Conservation (phyloP, 1,284 basidiomycete genomes). For the Hemileccinum hortonii region DNA sequence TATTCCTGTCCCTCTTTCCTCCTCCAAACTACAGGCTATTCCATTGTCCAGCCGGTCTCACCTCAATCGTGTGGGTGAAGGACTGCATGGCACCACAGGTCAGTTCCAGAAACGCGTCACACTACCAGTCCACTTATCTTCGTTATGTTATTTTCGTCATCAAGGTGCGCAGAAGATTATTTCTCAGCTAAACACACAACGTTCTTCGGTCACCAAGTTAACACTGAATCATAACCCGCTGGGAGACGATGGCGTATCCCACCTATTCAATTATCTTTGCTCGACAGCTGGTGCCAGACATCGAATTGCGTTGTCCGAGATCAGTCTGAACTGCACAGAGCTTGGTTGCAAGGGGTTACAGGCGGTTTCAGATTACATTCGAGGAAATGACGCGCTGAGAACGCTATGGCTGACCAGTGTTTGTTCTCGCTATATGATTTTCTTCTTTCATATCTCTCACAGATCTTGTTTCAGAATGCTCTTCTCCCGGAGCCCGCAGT, state of each 20-base stretch:
- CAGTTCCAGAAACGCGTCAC: not conserved
- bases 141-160: not conserved
- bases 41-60: constrained; percentile 20
- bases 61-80: constrained; percentile 20
- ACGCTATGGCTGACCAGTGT: constrained; percentile 58
- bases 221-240: constrained; percentile 58
- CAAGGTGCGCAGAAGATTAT: constrained; percentile 50
- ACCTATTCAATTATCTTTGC: constrained; percentile 55
- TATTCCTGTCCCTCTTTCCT: not conserved
- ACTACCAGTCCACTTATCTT: not conserved
- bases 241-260: constrained; percentile 56
- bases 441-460: constrained; percentile 2
- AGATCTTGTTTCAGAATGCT: constrained; percentile 23
- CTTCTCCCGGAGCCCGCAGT: constrained; percentile 22
- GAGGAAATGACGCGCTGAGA: constrained; percentile 45
- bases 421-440: constrained; percentile 25
- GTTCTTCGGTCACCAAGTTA: constrained; percentile 46
- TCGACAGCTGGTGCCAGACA: constrained; percentile 48
- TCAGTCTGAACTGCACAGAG: constrained; percentile 54
- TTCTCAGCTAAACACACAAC: constrained; percentile 41
- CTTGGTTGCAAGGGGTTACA: constrained; percentile 56
- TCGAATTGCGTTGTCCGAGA: constrained; percentile 45
- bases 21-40: constrained; percentile 6
- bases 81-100: constrained; percentile 23
- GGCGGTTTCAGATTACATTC: constrained; percentile 53